Conservation (phyloP, 2,329 filamentous ascomycete species). For the Dryadomyces sulphureus region DNA sequence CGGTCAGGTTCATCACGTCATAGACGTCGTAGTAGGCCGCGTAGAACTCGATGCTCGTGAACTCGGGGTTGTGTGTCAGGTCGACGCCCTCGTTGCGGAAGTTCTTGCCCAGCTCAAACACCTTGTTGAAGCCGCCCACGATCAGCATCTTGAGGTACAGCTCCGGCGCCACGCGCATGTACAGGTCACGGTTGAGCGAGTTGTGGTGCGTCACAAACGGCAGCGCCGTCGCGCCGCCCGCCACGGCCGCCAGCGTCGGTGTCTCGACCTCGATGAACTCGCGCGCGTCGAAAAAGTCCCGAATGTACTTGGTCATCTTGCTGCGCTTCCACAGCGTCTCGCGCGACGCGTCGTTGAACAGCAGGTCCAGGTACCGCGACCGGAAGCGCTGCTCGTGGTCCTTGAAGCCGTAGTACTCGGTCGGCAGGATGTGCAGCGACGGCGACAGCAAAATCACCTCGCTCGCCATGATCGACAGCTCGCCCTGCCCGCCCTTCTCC, state of each 20-base stretch:
- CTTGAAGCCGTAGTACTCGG: conserved; percentile 88
- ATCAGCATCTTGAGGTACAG: conserved; percentile 93
- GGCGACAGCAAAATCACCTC: conserved; percentile 78
- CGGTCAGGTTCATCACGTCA: conserved; percentile 80
- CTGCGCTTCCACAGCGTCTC: conserved; percentile 73
- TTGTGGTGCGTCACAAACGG: conserved; percentile 96
- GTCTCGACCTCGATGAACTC: conserved; percentile 94
- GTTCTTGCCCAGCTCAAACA: conserved; percentile 90
- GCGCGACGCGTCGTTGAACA: conserved; percentile 84
- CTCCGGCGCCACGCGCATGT: conserved; percentile 88
- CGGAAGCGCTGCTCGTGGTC: conserved; percentile 88
- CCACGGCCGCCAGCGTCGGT: conserved; percentile 92
- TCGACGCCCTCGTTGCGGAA: conserved; percentile 84
- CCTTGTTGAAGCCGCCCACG: conserved; percentile 83
- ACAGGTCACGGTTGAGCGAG: conserved; percentile 87
- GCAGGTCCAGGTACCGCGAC: conserved; percentile 85
- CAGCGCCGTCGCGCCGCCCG: conserved; percentile 87
- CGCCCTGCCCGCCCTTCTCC: conserved; percentile 62
- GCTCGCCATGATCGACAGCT: conserved; percentile 84
- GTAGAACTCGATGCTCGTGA: conserved; percentile 97
- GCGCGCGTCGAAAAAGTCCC: conserved; percentile 72
- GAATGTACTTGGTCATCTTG: conserved; percentile 80
- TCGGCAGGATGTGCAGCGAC: conserved; percentile 79
- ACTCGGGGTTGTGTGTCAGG: conserved; percentile 94
- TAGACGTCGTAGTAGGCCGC: conserved; percentile 85